A percentile compares a stretch with the other conserved stretches of the same genome.
Evolutionary conservation across 352 stramenopile genomes (phyloP).

Genomic region (Phytophthora sp.): DNA sequence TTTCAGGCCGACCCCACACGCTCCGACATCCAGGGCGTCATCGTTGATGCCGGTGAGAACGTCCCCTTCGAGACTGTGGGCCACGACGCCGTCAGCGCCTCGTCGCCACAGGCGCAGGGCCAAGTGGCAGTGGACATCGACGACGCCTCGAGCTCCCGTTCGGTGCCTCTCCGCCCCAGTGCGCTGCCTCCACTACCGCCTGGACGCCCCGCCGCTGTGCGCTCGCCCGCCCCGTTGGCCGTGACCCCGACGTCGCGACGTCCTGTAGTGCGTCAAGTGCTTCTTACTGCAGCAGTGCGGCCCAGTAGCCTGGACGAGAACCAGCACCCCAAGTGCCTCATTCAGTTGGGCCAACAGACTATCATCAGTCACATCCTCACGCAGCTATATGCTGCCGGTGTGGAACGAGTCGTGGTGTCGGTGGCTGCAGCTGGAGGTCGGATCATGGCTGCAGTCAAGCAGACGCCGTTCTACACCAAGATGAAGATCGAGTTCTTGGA

Average conservation of each 20-base stretch:
- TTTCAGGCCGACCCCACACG: conserved; percentile 64
- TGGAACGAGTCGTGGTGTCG: conserved; percentile 82
- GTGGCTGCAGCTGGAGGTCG: conserved; percentile 61
- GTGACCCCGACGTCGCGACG: conserved; percentile 32
- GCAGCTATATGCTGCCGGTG: conserved; percentile 74
- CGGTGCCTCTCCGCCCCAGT: conserved; percentile 13
- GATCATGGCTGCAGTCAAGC: conserved; percentile 70
- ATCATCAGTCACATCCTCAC: conserved; percentile 84
- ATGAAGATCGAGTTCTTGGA: conserved; percentile 88
- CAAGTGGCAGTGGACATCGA: conserved; percentile 25
- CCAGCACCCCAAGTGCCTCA: conserved; percentile 72
- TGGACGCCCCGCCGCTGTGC: conserved; percentile 24
- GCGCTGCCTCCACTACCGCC: conserved; percentile 27
- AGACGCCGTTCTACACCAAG: conserved; percentile 72
- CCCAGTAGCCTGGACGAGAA: conserved; percentile 60
- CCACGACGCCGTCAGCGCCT: conserved; percentile 29
- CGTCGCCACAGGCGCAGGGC: too few relatives aligned
- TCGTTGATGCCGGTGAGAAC: conserved; percentile 77
- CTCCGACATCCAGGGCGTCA: conserved; percentile 78
- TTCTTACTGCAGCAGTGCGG: conserved; percentile 69
- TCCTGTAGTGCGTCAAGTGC: conserved; percentile 52
- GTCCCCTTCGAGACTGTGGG: conserved; percentile 79
- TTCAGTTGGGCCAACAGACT: conserved; percentile 71
- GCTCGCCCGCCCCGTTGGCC: conserved; percentile 12
- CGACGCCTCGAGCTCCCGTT: background rate